Evolutionary conservation across 441 rosid species (phyloP).

Genomic region (Metrosideros polymorpha): DNA sequence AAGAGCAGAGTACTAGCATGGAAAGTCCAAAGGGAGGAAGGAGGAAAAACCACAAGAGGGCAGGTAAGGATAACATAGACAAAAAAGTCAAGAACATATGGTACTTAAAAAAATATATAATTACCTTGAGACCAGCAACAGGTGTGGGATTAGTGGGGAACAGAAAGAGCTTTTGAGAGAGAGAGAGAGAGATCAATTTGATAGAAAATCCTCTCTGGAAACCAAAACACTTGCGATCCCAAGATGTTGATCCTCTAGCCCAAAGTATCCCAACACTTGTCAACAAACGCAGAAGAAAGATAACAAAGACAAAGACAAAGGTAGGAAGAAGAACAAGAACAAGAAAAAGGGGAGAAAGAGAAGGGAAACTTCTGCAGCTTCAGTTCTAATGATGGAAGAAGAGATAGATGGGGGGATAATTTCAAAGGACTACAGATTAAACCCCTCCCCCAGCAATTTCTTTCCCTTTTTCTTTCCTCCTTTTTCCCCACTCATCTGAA

Average conservation of each 20-base stretch:
- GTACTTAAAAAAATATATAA: conserved; percentile 22
- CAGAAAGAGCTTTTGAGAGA: conserved; percentile 13
- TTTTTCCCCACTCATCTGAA: conserved; percentile 19
- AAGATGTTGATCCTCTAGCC: conserved; percentile 24
- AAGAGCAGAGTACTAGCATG: neutral
- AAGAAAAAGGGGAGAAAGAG: neutral
- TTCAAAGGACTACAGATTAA: neutral
- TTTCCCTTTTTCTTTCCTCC: conserved; percentile 20
- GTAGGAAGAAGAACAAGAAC: neutral
- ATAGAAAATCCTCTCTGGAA: conserved; percentile 29
- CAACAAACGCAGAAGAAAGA: conserved; percentile 12
- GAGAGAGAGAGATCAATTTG: neutral
- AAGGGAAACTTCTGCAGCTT: neutral
- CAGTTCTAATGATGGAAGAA: neutral
- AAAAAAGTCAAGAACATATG: conserved; percentile 5
- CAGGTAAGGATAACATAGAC: conserved; percentile 4
- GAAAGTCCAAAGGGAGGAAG: conserved; percentile 6
- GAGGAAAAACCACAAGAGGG: neutral
- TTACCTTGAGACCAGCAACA: conserved; percentile 44
- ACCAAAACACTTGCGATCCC: conserved; percentile 39
- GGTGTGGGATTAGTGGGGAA: conserved; percentile 45
- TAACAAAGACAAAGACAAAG: neutral
- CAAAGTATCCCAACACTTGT: conserved; percentile 20
- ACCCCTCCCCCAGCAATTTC: conserved; percentile 14
- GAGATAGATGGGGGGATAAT: neutral